Evolutionary conservation across 2,329 filamentous ascomycete genomes (phyloP), one percentile per base, ranked within the genome.

Genomic region (Pyricularia pennisetigena): DNA sequence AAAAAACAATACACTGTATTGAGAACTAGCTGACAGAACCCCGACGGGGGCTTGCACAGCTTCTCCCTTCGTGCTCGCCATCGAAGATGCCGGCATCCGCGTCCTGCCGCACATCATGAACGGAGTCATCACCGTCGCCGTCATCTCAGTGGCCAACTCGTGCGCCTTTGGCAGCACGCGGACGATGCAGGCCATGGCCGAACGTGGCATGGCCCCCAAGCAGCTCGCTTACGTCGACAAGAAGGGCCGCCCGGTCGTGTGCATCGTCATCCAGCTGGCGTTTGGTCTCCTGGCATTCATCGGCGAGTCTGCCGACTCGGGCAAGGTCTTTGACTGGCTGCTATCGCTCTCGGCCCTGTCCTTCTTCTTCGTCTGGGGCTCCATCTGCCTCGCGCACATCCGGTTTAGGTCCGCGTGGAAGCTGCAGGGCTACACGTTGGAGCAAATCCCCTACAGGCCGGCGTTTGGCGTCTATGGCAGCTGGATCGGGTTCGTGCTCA

Each of bases 321-420:
- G 72, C 54, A 78, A 77, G 0, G 82, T 87, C 70, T 90, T 90
- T 79, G 81, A 80, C 73, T 90, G 88, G 88, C 82, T 90, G 68
- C 81, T 92, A 54, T 85, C 90, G 0, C 84, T 94, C 24, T 91
- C 89, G 0, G 90, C 90, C 67, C 85, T 93, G 10, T 86, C 87
- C 2, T 89, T 86, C 70, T 86, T 94, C 76, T 91, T 93, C 78
- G 90, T 90, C 29, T 94, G 90, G 90, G 88, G 86, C 49, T 89
- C 83, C 69, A 87, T 89, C 74, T 89, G 86, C 75, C 77, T 87
- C 2, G 82, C 86, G 0, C 87, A 90, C 74, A 89, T 90, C 74
- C 85, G 86, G 64, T 90, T 90, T 83, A 85, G 88, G 69, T 76
- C 82, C 63, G 86, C 81, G 16, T 90, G 87, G 88, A 80, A 82